phyloP scores from a whole-genome alignment of 2,329 filamentous ascomycete species.

The Seiridium unicorne region DNA sequence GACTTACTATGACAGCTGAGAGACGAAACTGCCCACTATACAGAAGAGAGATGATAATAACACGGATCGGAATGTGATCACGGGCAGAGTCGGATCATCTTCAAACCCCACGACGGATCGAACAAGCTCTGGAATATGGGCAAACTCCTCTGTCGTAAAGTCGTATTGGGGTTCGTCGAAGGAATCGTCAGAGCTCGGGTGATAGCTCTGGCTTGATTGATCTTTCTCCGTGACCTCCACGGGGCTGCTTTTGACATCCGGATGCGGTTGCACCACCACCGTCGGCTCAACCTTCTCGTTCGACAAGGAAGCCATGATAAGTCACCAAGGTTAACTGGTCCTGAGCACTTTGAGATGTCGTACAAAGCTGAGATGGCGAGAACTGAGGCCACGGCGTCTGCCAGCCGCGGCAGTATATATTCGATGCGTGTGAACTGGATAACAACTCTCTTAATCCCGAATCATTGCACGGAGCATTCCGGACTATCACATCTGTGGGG shows the following conservation, averaged over 20 bases:
- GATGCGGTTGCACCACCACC: background rate
- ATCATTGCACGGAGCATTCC: no score
- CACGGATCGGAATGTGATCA: slow-evolving; percentile 60
- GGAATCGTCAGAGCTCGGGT: background rate
- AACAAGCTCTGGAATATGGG: slow-evolving; percentile 3
- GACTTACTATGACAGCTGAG: slow-evolving; percentile 16
- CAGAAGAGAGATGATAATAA: slow-evolving; percentile 54
- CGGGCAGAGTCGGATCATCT: slow-evolving; percentile 54
- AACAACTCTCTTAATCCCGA: no score
- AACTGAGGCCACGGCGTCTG: background rate
- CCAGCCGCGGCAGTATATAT: background rate
- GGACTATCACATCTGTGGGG: no score
- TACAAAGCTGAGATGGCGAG: background rate
- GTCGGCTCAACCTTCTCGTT: background rate
- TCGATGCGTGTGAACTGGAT: no score
- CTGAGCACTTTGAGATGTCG: background rate
- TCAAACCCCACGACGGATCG: slow-evolving; percentile 55
- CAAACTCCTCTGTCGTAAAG: slow-evolving; percentile 3
- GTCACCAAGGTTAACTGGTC: background rate
- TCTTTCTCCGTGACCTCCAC: background rate
- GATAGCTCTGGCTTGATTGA: background rate
- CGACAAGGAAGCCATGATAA: background rate
- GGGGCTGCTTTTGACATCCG: background rate
- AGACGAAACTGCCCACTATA: slow-evolving; percentile 55
- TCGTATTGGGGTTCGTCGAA: slow-evolving; percentile 3